Percentiles rank a stretch among this genome's conserved stretches.
Evolutionary conservation across 768 basidiomycete genomes (phyloP).

Genomic region (Pleurotus platypus): DNA sequence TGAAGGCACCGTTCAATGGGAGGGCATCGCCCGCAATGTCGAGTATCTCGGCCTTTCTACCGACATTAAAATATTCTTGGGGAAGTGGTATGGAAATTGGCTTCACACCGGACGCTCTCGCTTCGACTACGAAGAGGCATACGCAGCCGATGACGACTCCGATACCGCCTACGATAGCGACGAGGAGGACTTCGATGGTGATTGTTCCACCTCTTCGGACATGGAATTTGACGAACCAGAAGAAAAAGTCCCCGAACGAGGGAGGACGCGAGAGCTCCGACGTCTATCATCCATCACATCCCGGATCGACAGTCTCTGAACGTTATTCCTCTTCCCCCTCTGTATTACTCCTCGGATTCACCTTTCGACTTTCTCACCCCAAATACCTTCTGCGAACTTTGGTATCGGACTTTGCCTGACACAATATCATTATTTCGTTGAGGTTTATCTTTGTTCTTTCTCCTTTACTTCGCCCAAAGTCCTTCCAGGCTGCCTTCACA

Average conservation of each 20-base stretch:
- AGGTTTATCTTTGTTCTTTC: slow-evolving; percentile 14
- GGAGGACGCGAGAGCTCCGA: slow-evolving; percentile 36
- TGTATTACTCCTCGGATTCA: neutral
- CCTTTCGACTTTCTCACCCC: neutral
- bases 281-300: slow-evolving; percentile 33
- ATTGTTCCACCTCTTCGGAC: slow-evolving; percentile 32
- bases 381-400: slow-evolving; percentile 1
- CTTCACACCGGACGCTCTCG: slow-evolving; percentile 33
- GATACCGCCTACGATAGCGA: slow-evolving; percentile 25
- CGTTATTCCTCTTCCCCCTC: neutral
- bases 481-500: neutral
- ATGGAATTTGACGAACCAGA: slow-evolving; percentile 26
- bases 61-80: slow-evolving; percentile 75
- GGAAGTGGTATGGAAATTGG: slow-evolving; percentile 72
- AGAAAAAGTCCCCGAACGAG: slow-evolving; percentile 35
- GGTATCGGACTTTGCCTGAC: slow-evolving; percentile 10
- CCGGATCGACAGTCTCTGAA: slow-evolving; percentile 17
- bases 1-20: slow-evolving; percentile 69
- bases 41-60: slow-evolving; percentile 80
- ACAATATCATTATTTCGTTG: slow-evolving; percentile 10
- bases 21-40: slow-evolving; percentile 84
- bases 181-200: slow-evolving; percentile 27
- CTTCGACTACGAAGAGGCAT: slow-evolving; percentile 21
- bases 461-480: slow-evolving; percentile 13
- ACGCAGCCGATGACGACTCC: slow-evolving; percentile 30